phyloP scores from a whole-genome alignment of 2,329 filamentous ascomycete genomes.

The Exophiala oligosperma region DNA sequence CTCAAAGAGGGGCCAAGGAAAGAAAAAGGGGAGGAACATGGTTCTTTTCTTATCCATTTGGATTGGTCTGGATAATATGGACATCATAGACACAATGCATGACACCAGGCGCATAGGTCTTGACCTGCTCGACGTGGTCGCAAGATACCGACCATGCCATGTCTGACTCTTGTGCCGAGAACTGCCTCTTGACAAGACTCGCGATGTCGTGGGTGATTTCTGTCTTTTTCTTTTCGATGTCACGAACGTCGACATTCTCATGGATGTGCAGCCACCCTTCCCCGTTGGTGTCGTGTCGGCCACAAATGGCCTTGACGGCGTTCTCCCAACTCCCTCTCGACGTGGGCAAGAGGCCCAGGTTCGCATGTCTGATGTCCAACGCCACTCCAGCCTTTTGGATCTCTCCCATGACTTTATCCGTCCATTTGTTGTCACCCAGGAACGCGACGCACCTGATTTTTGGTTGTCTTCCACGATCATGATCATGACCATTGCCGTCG shows the following conservation, averaged over 20 bases:
- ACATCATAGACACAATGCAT: slow-evolving; percentile 65
- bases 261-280: slow-evolving; percentile 63
- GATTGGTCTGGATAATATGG: slow-evolving; percentile 51
- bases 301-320: slow-evolving; percentile 51
- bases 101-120: slow-evolving; percentile 62
- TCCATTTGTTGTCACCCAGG: slow-evolving; percentile 65
- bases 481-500: not conserved
- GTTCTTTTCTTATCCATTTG: slow-evolving; percentile 12
- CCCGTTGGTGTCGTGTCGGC: slow-evolving; percentile 5
- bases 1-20: too few species aligned
- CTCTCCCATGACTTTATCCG: slow-evolving; percentile 43
- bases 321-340: slow-evolving; percentile 51
- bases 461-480: slow-evolving; percentile 20
- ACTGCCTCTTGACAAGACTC: slow-evolving; percentile 30
- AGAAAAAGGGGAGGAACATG: not conserved
- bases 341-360: slow-evolving; percentile 58
- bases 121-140: slow-evolving; percentile 53
- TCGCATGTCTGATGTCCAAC: slow-evolving; percentile 54
- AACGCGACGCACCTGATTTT: slow-evolving; percentile 64
- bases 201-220: slow-evolving; percentile 44
- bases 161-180: slow-evolving; percentile 5
- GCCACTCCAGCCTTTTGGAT: slow-evolving; percentile 33
- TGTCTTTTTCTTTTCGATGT: slow-evolving; percentile 41
- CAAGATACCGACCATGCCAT: slow-evolving; percentile 31
- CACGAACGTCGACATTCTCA: slow-evolving; percentile 55